These are phyloP conservation scores for Dictyostelium intermedium DNA, from an alignment of 78 protist species.

Conservation along the genomic window DNA sequence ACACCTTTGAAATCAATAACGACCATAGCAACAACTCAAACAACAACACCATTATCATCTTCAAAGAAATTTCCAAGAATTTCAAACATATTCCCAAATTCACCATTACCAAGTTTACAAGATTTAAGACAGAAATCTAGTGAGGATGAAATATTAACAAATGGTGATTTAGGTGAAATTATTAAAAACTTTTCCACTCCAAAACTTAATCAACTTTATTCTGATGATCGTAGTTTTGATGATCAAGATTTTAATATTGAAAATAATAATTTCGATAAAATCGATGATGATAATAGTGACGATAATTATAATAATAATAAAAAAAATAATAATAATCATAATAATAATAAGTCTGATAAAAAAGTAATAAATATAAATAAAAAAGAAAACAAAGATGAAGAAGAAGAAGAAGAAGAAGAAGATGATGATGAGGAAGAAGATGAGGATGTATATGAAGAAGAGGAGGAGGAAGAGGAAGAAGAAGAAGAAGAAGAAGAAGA, in stretches of 20 bases:
- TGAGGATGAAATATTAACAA: slow-evolving; percentile 50
- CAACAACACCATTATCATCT: background rate
- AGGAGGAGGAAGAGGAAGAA: background rate
- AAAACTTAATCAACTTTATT: background rate
- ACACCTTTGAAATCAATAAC: background rate
- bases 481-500: background rate
- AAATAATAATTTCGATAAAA: background rate
- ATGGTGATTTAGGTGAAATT: slow-evolving; percentile 40
- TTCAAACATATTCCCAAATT: background rate
- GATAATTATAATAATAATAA: background rate
- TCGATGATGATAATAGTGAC: background rate
- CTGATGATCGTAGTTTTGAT: background rate
- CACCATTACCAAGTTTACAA: slow-evolving; percentile 43
- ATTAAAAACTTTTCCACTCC: slow-evolving; percentile 15
- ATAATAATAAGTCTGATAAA: background rate
- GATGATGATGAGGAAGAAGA: background rate
- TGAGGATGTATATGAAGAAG: background rate
- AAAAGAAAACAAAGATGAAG: background rate
- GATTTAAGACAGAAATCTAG: background rate
- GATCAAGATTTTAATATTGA: background rate
- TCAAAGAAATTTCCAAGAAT: background rate
- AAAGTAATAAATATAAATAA: no score
- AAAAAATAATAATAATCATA: background rate
- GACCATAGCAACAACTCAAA: no score
- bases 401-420: background rate